phyloP scores from a whole-genome alignment of 2,329 filamentous ascomycete genomes.

The Aureobasidium uvarum region DNA sequence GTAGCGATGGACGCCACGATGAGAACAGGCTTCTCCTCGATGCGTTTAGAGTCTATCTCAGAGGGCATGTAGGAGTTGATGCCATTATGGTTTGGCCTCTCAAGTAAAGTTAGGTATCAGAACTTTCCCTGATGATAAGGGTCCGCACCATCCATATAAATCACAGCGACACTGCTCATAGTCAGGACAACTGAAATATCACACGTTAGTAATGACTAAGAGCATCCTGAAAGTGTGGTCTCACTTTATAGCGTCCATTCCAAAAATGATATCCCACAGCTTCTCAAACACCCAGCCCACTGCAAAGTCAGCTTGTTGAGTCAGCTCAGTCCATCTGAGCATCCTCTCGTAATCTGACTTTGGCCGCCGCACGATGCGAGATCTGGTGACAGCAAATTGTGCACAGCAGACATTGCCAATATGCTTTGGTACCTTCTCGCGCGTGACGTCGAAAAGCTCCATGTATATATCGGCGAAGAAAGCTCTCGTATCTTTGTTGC shows the following conservation, averaged over 20 bases:
- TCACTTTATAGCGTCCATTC: conserved; percentile 2
- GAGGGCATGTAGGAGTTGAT: neutral
- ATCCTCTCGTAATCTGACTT: neutral
- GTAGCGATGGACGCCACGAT: neutral
- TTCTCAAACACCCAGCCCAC: conserved; percentile 6
- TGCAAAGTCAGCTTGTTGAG: neutral
- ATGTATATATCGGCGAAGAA: conserved; percentile 1
- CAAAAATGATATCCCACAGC: neutral
- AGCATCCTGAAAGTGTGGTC: neutral
- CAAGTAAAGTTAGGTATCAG: neutral
- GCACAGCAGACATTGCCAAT: conserved; percentile 8
- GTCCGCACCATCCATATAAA: conserved; percentile 1
- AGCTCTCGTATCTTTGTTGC: neutral
- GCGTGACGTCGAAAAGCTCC: neutral
- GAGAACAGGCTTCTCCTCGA: neutral
- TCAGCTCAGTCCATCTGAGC: neutral
- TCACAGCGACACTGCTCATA: conserved; percentile 9
- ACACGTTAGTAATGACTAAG: neutral
- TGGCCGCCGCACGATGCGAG: neutral
- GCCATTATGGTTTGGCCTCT: neutral
- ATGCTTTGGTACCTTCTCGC: neutral
- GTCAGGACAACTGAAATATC: neutral
- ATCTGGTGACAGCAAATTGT: neutral
- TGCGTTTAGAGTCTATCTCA: neutral
- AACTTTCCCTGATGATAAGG: neutral